These are phyloP conservation scores for Pythium folliculosum DNA, from an alignment of 352 stramenopile genomes.

Conservation along the genomic window DNA sequence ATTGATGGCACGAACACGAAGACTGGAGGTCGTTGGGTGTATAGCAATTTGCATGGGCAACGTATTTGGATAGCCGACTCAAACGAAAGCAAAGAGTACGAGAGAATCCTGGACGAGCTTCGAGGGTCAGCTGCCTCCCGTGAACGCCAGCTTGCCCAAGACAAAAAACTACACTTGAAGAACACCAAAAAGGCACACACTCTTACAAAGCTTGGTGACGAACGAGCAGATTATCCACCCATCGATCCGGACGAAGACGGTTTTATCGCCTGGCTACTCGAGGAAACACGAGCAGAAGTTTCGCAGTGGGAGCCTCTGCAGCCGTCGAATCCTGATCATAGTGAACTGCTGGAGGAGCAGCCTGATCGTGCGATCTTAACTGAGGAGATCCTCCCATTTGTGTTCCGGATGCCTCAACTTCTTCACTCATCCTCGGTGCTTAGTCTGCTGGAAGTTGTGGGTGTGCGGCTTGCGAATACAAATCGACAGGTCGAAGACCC, in stretches of 20 bases:
- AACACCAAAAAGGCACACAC: slow-evolving; percentile 1
- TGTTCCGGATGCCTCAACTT: slow-evolving; percentile 52
- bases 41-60: slow-evolving; percentile 83
- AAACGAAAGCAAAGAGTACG: slow-evolving; percentile 67
- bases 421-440: slow-evolving; percentile 39
- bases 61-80: slow-evolving; percentile 67
- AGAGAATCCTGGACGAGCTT: slow-evolving; percentile 73
- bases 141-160: slow-evolving; percentile 31
- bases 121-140: slow-evolving; percentile 45
- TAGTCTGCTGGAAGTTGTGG: slow-evolving; percentile 47
- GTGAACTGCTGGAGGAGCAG: slow-evolving; percentile 53
- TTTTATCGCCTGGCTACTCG: slow-evolving; percentile 50
- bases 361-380: slow-evolving; percentile 65
- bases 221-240: slow-evolving; percentile 49
- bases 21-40: slow-evolving; percentile 37
- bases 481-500: neutral
- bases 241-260: slow-evolving; percentile 36
- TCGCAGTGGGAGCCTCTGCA: slow-evolving; percentile 63
- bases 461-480: slow-evolving; percentile 33
- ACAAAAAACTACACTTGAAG: slow-evolving; percentile 39
- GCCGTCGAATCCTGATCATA: slow-evolving; percentile 44
- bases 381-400: slow-evolving; percentile 79
- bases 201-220: slow-evolving; percentile 45
- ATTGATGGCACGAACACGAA: neutral
- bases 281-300: slow-evolving; percentile 39